Evolutionary conservation across 306 rosid species (phyloP), one percentile per base, ranked within the genome.

Genomic region (Dalbergia oliveri): DNA sequence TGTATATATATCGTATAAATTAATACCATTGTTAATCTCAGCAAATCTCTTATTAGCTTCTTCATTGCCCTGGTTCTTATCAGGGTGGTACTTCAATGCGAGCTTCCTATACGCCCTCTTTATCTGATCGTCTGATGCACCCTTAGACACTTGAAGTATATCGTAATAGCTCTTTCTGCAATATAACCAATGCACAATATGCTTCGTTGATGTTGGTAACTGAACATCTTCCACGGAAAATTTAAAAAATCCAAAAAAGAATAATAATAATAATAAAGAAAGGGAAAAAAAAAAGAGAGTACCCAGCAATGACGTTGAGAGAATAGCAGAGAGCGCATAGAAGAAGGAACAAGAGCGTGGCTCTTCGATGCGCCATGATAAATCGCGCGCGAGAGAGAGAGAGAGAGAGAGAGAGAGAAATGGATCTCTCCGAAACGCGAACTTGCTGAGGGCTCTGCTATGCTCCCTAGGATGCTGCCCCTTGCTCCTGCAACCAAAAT

Each of bases 71-170:
- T 1, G 98, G 77, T 95, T 95, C 91, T 95, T 95, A 84, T 95
- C 99, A 3, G 99, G 99, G 79, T 95, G 99, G 76, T 90, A 95
- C 90, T 93, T 95, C 92, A 95, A 72, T 49, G 99, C 99, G 4
- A 95, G 96, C 82, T 93, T 95, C 83, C 99, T 79, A 77, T 95
- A 95, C 26, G 98, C 97, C 68, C 97, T 91, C 89, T 95, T 95
- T 87, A 95, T 93, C 89, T 95, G 98, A 2, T 95, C 99, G 14
- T 95, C 99, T 9, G 96, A 83, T 26, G 99, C 97, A 77, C 94
- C 93, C 75, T 88, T 89, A 10, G 92, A 88, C 35, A 95, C 93
- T 82, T 95, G 99, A 77, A 95, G 91, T 72, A 84, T 56, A 54
- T 95, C 99, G 35, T 95, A 95, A 71, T 89, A 95, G 77, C 92